These are phyloP conservation scores for Mycena citricolor DNA, from an alignment of 1,284 basidiomycete genomes.

Conservation along the genomic window DNA sequence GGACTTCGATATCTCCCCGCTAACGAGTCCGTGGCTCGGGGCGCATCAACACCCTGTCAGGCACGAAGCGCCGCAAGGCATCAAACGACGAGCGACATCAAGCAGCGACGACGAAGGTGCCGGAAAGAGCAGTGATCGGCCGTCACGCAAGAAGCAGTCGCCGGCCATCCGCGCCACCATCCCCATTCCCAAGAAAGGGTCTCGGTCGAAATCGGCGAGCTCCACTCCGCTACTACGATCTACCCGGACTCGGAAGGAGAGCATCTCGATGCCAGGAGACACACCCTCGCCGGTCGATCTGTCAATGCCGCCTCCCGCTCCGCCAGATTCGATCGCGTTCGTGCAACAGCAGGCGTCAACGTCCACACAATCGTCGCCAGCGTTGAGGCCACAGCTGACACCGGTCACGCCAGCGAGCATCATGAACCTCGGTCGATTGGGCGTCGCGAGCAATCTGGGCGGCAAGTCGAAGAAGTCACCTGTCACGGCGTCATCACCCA, in stretches of 20 bases:
- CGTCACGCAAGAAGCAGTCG: constrained; percentile 53
- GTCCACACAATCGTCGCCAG: constrained; percentile 26
- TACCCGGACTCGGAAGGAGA: constrained; percentile 39
- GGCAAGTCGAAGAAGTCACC: constrained; percentile 30
- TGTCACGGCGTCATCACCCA: constrained; percentile 35
- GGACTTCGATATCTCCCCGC: constrained; percentile 70
- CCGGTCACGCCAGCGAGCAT: constrained; percentile 86
- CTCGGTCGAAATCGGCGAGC: constrained; percentile 55
- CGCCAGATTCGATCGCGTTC: constrained; percentile 15
- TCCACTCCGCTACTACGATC: constrained; percentile 64
- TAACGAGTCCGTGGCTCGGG: constrained; percentile 76
- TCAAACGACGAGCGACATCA: constrained; percentile 32
- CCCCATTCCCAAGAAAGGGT: constrained; percentile 31
- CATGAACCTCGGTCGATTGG: constrained; percentile 76
- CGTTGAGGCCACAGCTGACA: constrained; percentile 43
- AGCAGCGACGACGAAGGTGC: constrained; percentile 33
- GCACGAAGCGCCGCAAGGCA: constrained; percentile 29
- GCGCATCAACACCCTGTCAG: constrained; percentile 36
- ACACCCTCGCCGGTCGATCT: constrained; percentile 83
- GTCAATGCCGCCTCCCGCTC: constrained; percentile 69
- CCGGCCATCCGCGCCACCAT: constrained; percentile 46
- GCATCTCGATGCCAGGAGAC: constrained; percentile 46
- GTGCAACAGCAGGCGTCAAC: no score
- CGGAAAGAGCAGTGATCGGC: constrained; percentile 31
- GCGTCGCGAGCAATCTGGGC: constrained; percentile 31